Conservation (phyloP, 257 asterid genomes). For the Capsicum chinense region DNA sequence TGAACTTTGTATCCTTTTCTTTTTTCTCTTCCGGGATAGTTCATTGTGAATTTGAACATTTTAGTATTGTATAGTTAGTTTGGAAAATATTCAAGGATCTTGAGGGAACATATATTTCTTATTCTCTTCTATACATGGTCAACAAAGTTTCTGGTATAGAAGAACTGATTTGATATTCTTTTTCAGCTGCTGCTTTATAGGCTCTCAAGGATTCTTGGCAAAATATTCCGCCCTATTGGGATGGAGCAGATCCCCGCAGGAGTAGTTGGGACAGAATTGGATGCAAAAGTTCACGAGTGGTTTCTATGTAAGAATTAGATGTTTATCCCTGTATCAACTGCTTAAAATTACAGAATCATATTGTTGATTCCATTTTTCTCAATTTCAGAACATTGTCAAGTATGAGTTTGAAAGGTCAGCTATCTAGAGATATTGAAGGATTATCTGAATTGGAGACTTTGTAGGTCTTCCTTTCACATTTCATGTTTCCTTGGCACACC, state of each 20-base stretch:
- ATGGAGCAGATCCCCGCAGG: constrained; percentile 72
- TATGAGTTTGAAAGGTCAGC: no score
- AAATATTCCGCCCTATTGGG: constrained; percentile 73
- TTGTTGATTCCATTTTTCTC: no score
- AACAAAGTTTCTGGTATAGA: neutral
- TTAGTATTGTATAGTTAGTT: neutral
- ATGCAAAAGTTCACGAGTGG: constrained; percentile 50
- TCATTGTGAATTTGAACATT: neutral
- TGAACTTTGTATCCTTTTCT: neutral
- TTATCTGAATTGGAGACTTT: constrained; percentile 53
- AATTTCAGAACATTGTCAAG: no score
- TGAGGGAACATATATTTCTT: neutral
- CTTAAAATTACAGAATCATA: neutral
- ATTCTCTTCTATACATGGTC: neutral
- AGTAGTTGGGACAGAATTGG: constrained; percentile 65
- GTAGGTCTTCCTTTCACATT: constrained; percentile 53
- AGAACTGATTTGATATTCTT: constrained; percentile 26
- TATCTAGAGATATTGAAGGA: no score
- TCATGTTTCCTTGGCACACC: neutral
- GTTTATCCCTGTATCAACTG: neutral
- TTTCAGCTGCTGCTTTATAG: constrained; percentile 57
- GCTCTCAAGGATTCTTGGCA: constrained; percentile 52
- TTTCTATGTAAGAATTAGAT: constrained; percentile 53
- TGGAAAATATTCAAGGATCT: neutral
- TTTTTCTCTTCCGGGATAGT: neutral